Percentiles rank a stretch among this genome's conserved stretches.
These are phyloP conservation scores for Boletus fagicola DNA, from an alignment of 768 basidiomycete genomes.

Conservation along the genomic window DNA sequence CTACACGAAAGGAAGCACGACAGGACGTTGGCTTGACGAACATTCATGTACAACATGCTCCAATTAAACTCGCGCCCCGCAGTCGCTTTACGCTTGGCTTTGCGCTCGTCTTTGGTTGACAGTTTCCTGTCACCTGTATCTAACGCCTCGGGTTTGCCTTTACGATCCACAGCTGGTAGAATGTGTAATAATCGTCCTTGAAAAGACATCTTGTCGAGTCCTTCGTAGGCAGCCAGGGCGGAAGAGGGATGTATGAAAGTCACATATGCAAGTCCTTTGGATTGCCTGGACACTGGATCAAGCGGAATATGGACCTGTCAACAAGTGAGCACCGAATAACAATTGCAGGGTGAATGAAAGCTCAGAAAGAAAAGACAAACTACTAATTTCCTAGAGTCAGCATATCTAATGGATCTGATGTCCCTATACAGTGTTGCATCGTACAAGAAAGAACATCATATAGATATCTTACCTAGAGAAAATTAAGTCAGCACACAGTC, in stretches of 20 bases:
- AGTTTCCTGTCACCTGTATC: slow-evolving; percentile 44
- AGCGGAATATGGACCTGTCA: slow-evolving; percentile 57
- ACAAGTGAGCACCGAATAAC: slow-evolving; percentile 1
- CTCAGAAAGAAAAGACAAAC: slow-evolving; percentile 47
- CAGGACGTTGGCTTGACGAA: slow-evolving; percentile 45
- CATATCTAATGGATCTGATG: slow-evolving; percentile 52
- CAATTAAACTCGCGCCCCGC: slow-evolving; percentile 87
- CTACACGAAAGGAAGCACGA: slow-evolving; percentile 16
- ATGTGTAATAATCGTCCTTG: slow-evolving; percentile 92
- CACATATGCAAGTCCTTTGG: slow-evolving; percentile 66
- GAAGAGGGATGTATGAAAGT: slow-evolving; percentile 43
- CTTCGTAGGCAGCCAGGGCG: slow-evolving; percentile 70
- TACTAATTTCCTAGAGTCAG: slow-evolving; percentile 48
- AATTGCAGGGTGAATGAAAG: slow-evolving; percentile 3
- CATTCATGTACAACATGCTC: slow-evolving; percentile 97
- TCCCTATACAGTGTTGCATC: slow-evolving; percentile 40
- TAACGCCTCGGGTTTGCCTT: slow-evolving; percentile 43
- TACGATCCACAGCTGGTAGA: slow-evolving; percentile 76
- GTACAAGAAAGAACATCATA: background rate
- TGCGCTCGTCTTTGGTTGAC: slow-evolving; percentile 57
- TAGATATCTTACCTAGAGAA: slow-evolving; percentile 15
- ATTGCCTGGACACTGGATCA: slow-evolving; percentile 42
- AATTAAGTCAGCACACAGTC: slow-evolving; percentile 1
- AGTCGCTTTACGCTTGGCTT: slow-evolving; percentile 59
- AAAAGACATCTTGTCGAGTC: slow-evolving; percentile 80